Percentiles rank a stretch among this genome's conserved stretches.
These are phyloP conservation scores for Fusarium globosum DNA, from an alignment of 2,329 filamentous ascomycete species.

Conservation along the genomic window DNA sequence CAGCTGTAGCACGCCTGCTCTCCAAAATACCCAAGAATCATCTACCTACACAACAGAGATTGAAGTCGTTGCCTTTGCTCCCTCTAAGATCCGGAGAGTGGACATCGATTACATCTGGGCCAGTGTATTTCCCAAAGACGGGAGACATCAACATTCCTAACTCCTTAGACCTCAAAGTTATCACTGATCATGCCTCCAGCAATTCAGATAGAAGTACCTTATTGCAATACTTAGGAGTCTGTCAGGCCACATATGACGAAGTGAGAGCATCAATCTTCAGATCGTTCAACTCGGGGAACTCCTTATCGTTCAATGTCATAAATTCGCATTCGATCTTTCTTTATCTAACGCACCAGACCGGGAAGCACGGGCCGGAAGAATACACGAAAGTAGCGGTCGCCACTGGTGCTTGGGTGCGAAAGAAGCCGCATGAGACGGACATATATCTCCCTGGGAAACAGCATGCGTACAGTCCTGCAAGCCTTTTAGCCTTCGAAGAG, in stretches of 20 bases:
- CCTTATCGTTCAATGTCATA: rapidly evolving
- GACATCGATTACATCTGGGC: background rate
- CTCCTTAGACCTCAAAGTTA: background rate
- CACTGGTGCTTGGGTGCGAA: rapidly evolving
- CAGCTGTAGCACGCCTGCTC: background rate
- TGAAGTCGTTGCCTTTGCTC: constrained; percentile 14
- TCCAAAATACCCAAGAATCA: background rate
- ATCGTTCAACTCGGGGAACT: background rate
- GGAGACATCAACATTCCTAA: background rate
- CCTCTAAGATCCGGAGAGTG: background rate
- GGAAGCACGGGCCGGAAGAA: background rate
- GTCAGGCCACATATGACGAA: background rate
- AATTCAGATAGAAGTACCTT: background rate
- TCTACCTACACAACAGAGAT: rapidly evolving
- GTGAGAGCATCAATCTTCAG: background rate
- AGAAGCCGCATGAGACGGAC: background rate
- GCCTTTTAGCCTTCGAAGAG: rapidly evolving
- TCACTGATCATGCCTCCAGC: background rate
- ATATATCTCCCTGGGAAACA: rapidly evolving
- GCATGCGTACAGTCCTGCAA: background rate
- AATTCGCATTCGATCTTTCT: background rate
- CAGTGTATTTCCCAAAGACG: constrained; percentile 20
- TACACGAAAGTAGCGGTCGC: background rate
- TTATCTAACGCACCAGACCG: background rate
- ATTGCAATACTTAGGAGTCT: constrained; percentile 14